Base-by-base conservation (phyloP, 257 asterid genomes). In the Gentiana dahurica region DNA sequence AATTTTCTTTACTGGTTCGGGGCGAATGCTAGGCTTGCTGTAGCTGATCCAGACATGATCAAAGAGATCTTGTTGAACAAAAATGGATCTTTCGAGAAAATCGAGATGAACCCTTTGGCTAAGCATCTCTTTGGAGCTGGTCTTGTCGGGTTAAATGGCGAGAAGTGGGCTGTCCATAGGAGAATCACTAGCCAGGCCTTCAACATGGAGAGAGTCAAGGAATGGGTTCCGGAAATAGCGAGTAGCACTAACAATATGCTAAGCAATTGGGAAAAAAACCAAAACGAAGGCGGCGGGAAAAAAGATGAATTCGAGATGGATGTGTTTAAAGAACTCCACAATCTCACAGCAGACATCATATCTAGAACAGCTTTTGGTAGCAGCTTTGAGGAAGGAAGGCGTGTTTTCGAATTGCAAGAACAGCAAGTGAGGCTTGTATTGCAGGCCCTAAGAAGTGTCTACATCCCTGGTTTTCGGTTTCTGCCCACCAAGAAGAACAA, bases 401-500 rank as follows among this genome's bases (percentile, higher is more conserved):
- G 58, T 50, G 76, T 81, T n/a, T 83, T 78, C 54, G 73, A 81
- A 58, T 71, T 80, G 55, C 93, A 83, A 73, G 80, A 83, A 43
- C 77, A 70, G 57, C 93, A 83, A 76, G 58, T 64, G 33, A 12
- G 61, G 58, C 80, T 83, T 34, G 65, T 57, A 45, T 53, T 78
- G 72, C 69, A 73, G 65, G 80, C 88, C 36, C 0, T 78, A 4
- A 73, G 84, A 51, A 78, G 72, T 59, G 74, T 80, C 5, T 83
- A 80, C 44, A 64, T 83, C 59, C 93, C 88, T 5, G 88, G 93
- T 43, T 83, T 76, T 58, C 81, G 90, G 73, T 81, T 81, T 66
- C 61, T 84, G 37, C 90, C 94, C 1, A 84, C 85, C 4, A 75
- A 69, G 75, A 75, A 72, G 48, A 85, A 81, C 71, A 77, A 53